Percentiles rank a stretch among this genome's conserved stretches.
Conservation (phyloP, 2,329 filamentous ascomycete species). For the Xylaria sp. region DNA sequence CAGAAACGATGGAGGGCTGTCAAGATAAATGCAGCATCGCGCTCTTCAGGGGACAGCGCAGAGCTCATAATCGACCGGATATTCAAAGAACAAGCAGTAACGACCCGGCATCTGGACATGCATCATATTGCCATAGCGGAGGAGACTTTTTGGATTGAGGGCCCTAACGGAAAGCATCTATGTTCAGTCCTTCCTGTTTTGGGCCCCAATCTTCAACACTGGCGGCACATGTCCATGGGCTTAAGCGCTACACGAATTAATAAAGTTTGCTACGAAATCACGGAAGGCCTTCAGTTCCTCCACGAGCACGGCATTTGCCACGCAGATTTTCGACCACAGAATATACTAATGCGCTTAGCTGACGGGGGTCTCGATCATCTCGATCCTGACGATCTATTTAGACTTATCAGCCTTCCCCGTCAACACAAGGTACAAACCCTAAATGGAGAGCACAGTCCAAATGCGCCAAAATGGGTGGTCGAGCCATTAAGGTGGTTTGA, state of each 20-base stretch:
- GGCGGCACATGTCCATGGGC: constrained; percentile 17
- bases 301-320: constrained; percentile 32
- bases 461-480: constrained; percentile 4
- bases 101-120: constrained; percentile 2
- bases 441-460: not conserved
- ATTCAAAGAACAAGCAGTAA: not conserved
- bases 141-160: constrained; percentile 32
- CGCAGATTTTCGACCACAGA: constrained; percentile 33
- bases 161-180: constrained; percentile 38
- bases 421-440: not conserved
- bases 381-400: constrained; percentile 5
- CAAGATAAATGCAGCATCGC: constrained; percentile 29
- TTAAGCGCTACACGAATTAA: constrained; percentile 6
- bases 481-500: constrained; percentile 12
- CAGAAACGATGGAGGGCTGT: constrained; percentile 36
- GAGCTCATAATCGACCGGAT: constrained; percentile 17
- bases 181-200: constrained; percentile 35
- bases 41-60: constrained; percentile 21
- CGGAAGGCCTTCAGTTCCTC: constrained; percentile 26
- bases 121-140: constrained; percentile 28
- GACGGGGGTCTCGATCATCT: constrained; percentile 26
- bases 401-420: not conserved
- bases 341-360: constrained; percentile 30
- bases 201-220: constrained; percentile 24
- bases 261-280: constrained; percentile 29